phyloP scores from a whole-genome alignment of 257 asterid species.

The Solanum corneliomulleri region DNA sequence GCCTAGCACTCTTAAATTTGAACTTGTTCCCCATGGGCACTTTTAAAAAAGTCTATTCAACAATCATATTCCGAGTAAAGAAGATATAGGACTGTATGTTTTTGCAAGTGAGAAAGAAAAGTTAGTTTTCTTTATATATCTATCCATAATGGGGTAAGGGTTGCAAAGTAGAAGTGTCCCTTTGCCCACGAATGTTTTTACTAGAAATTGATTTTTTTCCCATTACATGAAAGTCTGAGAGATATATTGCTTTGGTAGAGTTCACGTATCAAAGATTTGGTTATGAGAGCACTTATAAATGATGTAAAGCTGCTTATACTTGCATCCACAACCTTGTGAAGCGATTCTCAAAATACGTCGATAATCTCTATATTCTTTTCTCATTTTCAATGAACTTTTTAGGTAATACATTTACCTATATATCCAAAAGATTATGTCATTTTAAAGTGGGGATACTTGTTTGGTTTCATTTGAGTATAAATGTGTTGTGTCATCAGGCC shows the following conservation, averaged over 20 bases:
- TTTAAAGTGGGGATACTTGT: no score
- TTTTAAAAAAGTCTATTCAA: no score
- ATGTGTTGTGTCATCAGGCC: no score
- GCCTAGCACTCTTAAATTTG: no score
- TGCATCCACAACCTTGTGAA: not conserved
- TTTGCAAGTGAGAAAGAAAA: no score
- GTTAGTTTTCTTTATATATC: no score
- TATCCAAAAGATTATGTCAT: not conserved
- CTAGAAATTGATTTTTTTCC: not conserved
- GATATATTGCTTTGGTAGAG: slow-evolving; percentile 32
- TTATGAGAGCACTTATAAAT: slow-evolving; percentile 30
- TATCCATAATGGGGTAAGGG: no score
- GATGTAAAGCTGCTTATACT: slow-evolving; percentile 37
- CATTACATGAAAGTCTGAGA: slow-evolving; percentile 20
- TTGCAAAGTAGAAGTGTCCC: not conserved
- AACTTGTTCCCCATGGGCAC: no score
- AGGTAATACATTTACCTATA: not conserved
- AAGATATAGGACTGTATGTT: not conserved
- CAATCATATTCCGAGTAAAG: no score
- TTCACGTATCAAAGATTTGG: slow-evolving; percentile 10
- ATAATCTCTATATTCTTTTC: not conserved
- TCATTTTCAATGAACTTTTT: not conserved
- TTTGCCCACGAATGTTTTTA: not conserved
- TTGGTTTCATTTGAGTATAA: no score
- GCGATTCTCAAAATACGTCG: not conserved